Evolutionary conservation across 176 grass and related monocot species (phyloP).

Genomic region (barley (Hordeum vulgare)): MorexV3_pseudomolecules_assembly NC_058523.1:171359779-171360278

Average conservation of each 20-base stretch:
- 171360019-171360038: neutral
- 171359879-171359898: neutral
- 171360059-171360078: neutral
- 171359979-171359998: neutral
- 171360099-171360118: neutral
- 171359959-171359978: neutral
- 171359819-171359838: neutral
- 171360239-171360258: too few species aligned
- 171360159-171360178: neutral
- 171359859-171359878: neutral
- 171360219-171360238: neutral
- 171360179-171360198: neutral
- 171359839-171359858: neutral
- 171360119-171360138: neutral
- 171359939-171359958: neutral
- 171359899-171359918: neutral
- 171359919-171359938: neutral
- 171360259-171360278: neutral
- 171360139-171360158: neutral
- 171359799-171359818: neutral
- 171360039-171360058: neutral
- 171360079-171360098: neutral
- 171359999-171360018: neutral
- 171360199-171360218: neutral
- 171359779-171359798: constrained; percentile 1